Conservation (phyloP, 176 grass and related monocot species). For the Carex cristatella region DNA sequence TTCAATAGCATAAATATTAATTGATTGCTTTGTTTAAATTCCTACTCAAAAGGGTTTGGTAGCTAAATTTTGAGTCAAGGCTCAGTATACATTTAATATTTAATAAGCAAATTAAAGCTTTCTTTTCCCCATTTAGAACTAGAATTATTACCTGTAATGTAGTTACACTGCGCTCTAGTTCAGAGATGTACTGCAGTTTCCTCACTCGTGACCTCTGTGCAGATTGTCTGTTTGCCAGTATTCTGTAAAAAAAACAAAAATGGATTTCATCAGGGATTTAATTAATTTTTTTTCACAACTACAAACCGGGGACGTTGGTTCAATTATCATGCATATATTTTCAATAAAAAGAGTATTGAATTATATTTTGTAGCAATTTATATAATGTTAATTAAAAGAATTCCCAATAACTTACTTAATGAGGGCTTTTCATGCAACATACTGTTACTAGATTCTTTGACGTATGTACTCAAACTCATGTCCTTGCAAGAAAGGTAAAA, state of each 20-base stretch:
- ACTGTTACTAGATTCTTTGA: not conserved
- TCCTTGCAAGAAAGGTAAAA: not conserved
- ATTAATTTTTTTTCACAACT: too few species aligned
- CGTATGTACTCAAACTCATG: not conserved
- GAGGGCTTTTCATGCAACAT: not conserved
- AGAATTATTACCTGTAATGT: constrained; percentile 57
- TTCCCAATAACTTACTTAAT: not conserved
- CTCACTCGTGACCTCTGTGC: constrained; percentile 91
- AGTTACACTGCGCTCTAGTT: constrained; percentile 91
- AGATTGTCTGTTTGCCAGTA: constrained; percentile 94
- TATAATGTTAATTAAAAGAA: not conserved
- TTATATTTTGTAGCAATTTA: not conserved
- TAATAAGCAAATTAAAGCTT: not conserved
- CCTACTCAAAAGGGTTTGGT: not conserved
- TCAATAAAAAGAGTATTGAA: not conserved
- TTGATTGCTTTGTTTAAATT: not conserved
- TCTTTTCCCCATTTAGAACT: not conserved
- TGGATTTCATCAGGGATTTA: not conserved
- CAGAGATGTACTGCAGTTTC: constrained; percentile 95
- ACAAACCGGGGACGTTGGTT: not conserved
- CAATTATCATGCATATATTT: not conserved
- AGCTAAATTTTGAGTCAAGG: not conserved
- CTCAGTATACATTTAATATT: not conserved
- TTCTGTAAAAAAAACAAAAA: constrained; percentile 37
- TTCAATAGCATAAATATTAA: not conserved